phyloP scores from a whole-genome alignment of 192 early-diverging fungal species.

The Fimicolochytrium jonesii region DNA sequence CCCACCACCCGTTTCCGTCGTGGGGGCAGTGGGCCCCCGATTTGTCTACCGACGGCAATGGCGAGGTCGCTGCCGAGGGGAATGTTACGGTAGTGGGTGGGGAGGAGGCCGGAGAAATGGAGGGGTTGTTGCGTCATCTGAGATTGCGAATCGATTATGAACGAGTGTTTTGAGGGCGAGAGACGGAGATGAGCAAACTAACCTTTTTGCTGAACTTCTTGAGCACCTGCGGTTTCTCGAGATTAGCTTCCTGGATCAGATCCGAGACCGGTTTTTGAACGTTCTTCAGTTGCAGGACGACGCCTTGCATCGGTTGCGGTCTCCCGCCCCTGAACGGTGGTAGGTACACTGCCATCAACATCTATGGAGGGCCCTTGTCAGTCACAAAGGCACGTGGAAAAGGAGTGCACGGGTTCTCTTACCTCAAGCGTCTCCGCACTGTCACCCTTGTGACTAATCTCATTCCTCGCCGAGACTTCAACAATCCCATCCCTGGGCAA shows the following conservation, averaged over 20 bases:
- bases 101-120: slow-evolving; percentile 5
- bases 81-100: slow-evolving; percentile 4
- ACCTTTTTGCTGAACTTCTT: slow-evolving; percentile 12
- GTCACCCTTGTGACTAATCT: too few relatives aligned
- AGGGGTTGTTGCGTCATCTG: neutral
- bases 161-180: neutral
- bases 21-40: neutral
- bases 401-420: too few relatives aligned
- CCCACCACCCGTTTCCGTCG: slow-evolving; percentile 3
- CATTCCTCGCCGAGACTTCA: neutral
- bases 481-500: slow-evolving; percentile 12
- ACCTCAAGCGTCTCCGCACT: too few relatives aligned
- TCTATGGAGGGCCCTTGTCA: too few relatives aligned
- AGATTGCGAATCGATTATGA: neutral
- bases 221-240: neutral
- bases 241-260: neutral
- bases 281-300: neutral
- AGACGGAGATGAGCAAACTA: neutral
- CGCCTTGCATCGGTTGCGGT: slow-evolving; percentile 12
- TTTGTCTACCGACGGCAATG: neutral
- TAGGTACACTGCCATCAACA: slow-evolving; percentile 9
- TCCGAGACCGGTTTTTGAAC: neutral
- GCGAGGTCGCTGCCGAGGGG: slow-evolving; percentile 3
- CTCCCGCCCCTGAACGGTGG: slow-evolving; percentile 19
- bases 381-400: too few relatives aligned